phyloP scores from a whole-genome alignment of 2,329 filamentous ascomycete genomes.

The Dothideomycetidae sp. region DNA sequence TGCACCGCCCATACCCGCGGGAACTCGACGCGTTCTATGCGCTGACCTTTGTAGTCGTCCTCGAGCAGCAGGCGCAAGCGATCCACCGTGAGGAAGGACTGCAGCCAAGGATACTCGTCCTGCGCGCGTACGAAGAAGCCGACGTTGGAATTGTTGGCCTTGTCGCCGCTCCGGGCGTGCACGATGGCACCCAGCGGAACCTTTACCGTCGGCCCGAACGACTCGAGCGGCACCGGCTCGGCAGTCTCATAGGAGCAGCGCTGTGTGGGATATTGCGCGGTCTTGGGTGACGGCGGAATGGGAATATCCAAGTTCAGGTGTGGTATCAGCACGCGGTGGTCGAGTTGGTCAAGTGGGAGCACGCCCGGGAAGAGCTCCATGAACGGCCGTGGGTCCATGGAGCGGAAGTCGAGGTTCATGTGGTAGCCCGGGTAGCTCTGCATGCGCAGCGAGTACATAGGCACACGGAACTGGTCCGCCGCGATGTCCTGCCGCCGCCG shows the following conservation, averaged over 20 bases:
- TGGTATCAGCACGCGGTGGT: constrained; percentile 17
- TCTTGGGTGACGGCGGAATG: constrained; percentile 6
- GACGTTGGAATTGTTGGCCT: constrained; percentile 22
- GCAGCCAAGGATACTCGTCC: constrained; percentile 24
- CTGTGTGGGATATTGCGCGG: constrained; percentile 8
- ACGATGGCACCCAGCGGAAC: constrained; percentile 27
- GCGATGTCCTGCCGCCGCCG: constrained; percentile 16
- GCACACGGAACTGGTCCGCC: constrained; percentile 19
- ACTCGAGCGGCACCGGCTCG: constrained; percentile 16
- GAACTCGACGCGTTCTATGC: constrained; percentile 27
- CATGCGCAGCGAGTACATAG: constrained; percentile 20
- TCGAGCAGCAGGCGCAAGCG: constrained; percentile 19
- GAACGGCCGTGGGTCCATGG: constrained; percentile 15
- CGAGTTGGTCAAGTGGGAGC: constrained; percentile 18
- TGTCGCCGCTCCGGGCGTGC: constrained; percentile 23
- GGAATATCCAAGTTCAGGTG: constrained; percentile 13
- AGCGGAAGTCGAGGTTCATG: constrained; percentile 19
- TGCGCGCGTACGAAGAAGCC: constrained; percentile 28
- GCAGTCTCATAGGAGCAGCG: constrained; percentile 20
- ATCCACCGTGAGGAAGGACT: constrained; percentile 17
- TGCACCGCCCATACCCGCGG: constrained; percentile 27
- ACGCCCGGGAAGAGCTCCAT: constrained; percentile 14
- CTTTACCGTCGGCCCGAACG: constrained; percentile 24
- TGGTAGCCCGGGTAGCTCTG: constrained; percentile 22
- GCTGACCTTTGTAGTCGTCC: constrained; percentile 22